A percentile compares a stretch with the other conserved stretches of the same genome.
These are phyloP conservation scores for Marasmius fiardii DNA, from an alignment of 1,284 basidiomycete species.

Conservation along the genomic window DNA sequence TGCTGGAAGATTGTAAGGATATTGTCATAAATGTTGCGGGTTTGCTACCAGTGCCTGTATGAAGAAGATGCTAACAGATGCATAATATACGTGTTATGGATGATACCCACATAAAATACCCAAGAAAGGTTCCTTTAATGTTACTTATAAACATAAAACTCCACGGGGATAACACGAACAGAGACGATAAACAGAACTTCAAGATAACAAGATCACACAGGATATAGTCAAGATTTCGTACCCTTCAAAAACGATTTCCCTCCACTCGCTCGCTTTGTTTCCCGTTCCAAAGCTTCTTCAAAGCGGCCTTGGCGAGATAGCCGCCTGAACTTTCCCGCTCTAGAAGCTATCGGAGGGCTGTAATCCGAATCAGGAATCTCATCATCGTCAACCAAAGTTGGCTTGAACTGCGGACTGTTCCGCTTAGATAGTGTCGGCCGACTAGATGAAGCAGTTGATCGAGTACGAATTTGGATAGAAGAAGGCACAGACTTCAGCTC, in stretches of 20 bases:
- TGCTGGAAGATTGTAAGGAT: constrained; percentile 29
- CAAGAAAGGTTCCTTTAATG: no score
- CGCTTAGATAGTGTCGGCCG: neutral
- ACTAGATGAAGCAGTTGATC: neutral
- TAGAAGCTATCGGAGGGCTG: constrained; percentile 9
- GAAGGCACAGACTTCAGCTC: neutral
- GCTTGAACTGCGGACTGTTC: neutral
- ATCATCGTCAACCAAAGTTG: neutral
- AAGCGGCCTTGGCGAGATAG: constrained; percentile 5
- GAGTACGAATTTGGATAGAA: neutral
- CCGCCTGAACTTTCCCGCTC: constrained; percentile 8
- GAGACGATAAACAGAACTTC: neutral
- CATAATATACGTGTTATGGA: no score
- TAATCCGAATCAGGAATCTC: constrained; percentile 7
- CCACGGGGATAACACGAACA: neutral
- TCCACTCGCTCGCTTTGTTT: constrained; percentile 5
- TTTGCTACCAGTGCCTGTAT: no score
- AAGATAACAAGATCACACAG: neutral
- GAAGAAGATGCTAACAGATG: no score
- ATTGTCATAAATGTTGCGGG: constrained; percentile 28
- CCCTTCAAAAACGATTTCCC: neutral
- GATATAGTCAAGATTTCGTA: constrained; percentile 11
- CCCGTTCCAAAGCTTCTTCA: constrained; percentile 9
- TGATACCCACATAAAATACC: no score
- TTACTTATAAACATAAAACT: neutral